Evolutionary conservation across 148 eudicot genomes (phyloP).

Genomic region (Diospyros lotus): DNA sequence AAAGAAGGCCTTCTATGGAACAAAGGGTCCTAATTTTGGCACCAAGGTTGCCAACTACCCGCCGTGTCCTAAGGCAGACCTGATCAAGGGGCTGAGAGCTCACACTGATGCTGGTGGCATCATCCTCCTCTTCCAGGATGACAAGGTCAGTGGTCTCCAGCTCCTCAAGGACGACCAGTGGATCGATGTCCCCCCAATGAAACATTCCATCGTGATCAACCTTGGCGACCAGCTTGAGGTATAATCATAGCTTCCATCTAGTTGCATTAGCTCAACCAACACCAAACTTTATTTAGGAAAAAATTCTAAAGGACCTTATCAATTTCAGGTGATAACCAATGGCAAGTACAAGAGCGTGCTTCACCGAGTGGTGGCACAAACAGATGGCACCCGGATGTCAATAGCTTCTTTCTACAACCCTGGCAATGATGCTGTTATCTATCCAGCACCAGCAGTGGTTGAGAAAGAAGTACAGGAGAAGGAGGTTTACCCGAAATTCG

Average conservation of each 20-base stretch:
- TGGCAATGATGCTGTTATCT: constrained; percentile 17
- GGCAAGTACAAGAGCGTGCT: constrained; percentile 44
- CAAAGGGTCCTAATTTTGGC: constrained; percentile 44
- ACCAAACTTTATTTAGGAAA: not conserved
- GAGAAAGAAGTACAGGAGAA: constrained; percentile 18
- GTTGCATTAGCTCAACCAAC: not conserved
- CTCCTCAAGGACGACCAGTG: constrained; percentile 50
- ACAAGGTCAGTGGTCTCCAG: constrained; percentile 54
- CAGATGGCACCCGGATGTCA: constrained; percentile 43
- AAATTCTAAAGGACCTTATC: not conserved
- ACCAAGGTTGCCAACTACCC: constrained; percentile 68
- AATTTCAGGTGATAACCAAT: constrained; percentile 34
- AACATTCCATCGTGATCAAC: constrained; percentile 59
- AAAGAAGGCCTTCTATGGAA: constrained; percentile 53
- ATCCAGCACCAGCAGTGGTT: constrained; percentile 18
- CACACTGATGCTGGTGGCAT: constrained; percentile 72
- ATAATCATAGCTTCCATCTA: not conserved
- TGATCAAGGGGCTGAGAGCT: constrained; percentile 59
- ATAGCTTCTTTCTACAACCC: constrained; percentile 31
- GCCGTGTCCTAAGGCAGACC: constrained; percentile 55
- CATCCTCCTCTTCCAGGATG: constrained; percentile 62
- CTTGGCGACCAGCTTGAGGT: constrained; percentile 67
- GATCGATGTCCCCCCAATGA: constrained; percentile 62
- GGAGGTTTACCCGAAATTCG: constrained; percentile 37
- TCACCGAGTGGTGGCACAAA: constrained; percentile 45